A percentile compares a stretch with the other conserved stretches of the same genome.
phyloP scores from a whole-genome alignment of 352 stramenopile genomes.

The Pythium folliculosum region DNA sequence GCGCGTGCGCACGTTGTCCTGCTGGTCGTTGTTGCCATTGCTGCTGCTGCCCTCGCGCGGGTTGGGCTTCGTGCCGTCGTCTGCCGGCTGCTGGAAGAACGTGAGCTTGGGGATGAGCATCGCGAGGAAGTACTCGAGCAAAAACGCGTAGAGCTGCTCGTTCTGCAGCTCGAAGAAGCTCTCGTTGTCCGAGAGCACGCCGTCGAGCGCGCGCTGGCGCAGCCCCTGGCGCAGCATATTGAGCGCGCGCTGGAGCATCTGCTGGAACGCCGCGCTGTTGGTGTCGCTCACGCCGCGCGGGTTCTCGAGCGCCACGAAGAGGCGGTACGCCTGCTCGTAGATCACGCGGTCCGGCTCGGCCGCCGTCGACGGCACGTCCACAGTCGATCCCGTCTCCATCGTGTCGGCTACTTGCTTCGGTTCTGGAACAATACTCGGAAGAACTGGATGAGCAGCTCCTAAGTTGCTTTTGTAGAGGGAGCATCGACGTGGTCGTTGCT shows the following conservation, averaged over 20 bases:
- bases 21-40: slow-evolving; percentile 40
- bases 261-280: slow-evolving; percentile 48
- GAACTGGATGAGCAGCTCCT: slow-evolving; percentile 2
- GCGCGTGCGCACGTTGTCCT: slow-evolving; percentile 61
- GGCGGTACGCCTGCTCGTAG: slow-evolving; percentile 42
- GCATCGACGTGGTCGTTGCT: slow-evolving; percentile 16
- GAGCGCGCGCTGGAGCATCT: slow-evolving; percentile 40
- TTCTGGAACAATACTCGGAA: not conserved
- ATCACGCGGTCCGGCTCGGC: slow-evolving; percentile 31
- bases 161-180: slow-evolving; percentile 81
- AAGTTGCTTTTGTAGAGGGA: slow-evolving; percentile 32
- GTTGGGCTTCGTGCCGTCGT: not conserved
- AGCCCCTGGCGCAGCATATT: slow-evolving; percentile 43
- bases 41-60: not conserved
- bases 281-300: slow-evolving; percentile 40
- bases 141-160: slow-evolving; percentile 79
- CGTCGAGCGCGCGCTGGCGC: slow-evolving; percentile 60
- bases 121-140: slow-evolving; percentile 79
- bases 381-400: slow-evolving; percentile 21
- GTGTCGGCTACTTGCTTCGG: not conserved
- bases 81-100: slow-evolving; percentile 54
- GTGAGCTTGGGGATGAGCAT: slow-evolving; percentile 76
- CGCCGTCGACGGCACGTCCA: not conserved
- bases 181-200: slow-evolving; percentile 72
- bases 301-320: slow-evolving; percentile 48